These are phyloP conservation scores for Ensete glaucum DNA, from an alignment of 176 grass and related monocot genomes.

Conservation along the genomic window DNA sequence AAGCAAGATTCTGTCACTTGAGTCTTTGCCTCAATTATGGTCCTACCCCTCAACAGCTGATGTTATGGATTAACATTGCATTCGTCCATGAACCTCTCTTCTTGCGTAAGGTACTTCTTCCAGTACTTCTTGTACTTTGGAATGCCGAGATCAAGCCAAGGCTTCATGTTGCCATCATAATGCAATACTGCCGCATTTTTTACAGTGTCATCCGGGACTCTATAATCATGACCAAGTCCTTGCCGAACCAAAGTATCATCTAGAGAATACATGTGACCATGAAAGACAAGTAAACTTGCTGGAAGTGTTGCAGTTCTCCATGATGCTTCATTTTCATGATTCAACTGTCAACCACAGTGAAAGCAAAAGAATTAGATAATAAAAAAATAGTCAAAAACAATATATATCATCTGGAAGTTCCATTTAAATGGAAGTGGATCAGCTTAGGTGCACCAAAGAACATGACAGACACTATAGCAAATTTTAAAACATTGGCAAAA, in stretches of 20 bases:
- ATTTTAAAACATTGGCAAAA: not conserved
- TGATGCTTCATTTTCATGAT: slow-evolving; percentile 6
- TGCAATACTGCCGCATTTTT: slow-evolving; percentile 2
- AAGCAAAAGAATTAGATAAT: not conserved
- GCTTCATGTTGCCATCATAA: not conserved
- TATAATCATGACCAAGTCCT: slow-evolving; percentile 4
- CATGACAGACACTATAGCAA: not conserved
- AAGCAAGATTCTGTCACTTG: not conserved
- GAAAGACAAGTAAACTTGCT: not conserved
- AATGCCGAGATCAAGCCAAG: slow-evolving; percentile 5
- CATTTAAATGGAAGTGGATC: not conserved
- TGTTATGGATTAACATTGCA: slow-evolving; percentile 3
- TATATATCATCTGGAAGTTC: not conserved
- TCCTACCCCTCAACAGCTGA: not conserved
- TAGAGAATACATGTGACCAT: not conserved
- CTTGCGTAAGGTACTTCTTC: not conserved
- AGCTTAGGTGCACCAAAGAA: not conserved
- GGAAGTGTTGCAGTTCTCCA: slow-evolving; percentile 1
- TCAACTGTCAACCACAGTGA: not conserved
- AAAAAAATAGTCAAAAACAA: not conserved
- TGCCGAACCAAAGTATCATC: not conserved
- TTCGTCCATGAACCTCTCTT: slow-evolving; percentile 9
- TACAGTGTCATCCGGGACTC: not conserved
- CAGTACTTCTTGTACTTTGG: slow-evolving; percentile 5
- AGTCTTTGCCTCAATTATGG: not conserved